Evolutionary conservation across 192 early-diverging fungal species (phyloP).

Genomic region (Linnemannia schmuckeri): DNA sequence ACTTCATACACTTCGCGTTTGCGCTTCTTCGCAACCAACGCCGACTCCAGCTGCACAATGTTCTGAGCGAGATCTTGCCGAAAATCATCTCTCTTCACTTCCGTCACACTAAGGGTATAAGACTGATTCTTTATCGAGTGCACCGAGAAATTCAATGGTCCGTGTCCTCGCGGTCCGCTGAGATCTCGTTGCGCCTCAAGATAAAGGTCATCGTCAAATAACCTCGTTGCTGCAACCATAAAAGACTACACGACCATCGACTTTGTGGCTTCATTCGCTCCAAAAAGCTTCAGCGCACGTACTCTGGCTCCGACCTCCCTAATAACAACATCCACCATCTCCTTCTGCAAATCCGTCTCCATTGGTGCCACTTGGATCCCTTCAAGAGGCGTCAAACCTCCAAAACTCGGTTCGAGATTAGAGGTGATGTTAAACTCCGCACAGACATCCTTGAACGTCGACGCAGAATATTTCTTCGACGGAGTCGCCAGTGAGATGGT

Average conservation of each 20-base stretch:
- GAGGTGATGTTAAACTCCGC: slow-evolving; percentile 29
- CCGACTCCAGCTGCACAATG: slow-evolving; percentile 24
- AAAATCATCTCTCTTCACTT: slow-evolving; percentile 33
- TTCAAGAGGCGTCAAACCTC: neutral
- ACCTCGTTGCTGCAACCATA: slow-evolving; percentile 13
- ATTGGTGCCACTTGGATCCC: neutral
- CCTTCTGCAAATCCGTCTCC: slow-evolving; percentile 11
- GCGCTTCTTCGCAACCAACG: slow-evolving; percentile 17
- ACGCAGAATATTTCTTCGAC: slow-evolving; percentile 19
- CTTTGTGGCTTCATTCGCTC: slow-evolving; percentile 24
- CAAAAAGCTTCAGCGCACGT: neutral
- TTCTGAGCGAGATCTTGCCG: slow-evolving; percentile 24
- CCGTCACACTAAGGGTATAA: slow-evolving; percentile 12
- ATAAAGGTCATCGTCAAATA: slow-evolving; percentile 24
- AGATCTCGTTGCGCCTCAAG: slow-evolving; percentile 13
- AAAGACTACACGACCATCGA: slow-evolving; percentile 21
- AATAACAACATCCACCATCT: neutral
- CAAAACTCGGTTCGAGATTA: neutral
- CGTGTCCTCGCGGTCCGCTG: slow-evolving; percentile 33
- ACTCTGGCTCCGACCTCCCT: slow-evolving; percentile 9
- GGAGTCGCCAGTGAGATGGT: slow-evolving; percentile 23
- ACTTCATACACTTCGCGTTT: neutral
- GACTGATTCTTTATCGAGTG: slow-evolving; percentile 2
- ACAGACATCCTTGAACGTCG: slow-evolving; percentile 35
- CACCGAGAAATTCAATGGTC: slow-evolving; percentile 27